A percentile compares a stretch with the other conserved stretches of the same genome.
phyloP scores from a whole-genome alignment of 192 early-diverging fungal species.

The Coemansia sp. region DNA sequence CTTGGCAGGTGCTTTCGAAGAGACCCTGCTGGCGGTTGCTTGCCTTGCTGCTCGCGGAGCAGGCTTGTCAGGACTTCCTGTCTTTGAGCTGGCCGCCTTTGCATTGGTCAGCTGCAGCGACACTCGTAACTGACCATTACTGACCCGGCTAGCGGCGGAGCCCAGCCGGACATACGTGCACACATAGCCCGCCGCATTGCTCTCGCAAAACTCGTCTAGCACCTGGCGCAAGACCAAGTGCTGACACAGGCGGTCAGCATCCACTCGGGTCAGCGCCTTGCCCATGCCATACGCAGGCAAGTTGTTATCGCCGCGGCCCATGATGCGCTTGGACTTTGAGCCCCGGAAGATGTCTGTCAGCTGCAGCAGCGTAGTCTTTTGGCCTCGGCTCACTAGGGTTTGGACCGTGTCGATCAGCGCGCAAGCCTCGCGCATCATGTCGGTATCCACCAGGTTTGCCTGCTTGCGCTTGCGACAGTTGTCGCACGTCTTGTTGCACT shows the following conservation, averaged over 20 bases:
- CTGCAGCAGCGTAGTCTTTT: constrained; percentile 70
- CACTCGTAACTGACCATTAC: constrained; percentile 55
- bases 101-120: constrained; percentile 44
- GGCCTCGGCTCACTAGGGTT: constrained; percentile 23
- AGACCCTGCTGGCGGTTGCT: neutral
- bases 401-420: constrained; percentile 60
- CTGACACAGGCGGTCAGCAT: constrained; percentile 75
- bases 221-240: constrained; percentile 65
- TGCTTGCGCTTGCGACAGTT: constrained; percentile 67
- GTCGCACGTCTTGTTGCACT: constrained; percentile 85
- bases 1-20: no score
- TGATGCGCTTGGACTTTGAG: constrained; percentile 59
- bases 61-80: constrained; percentile 1
- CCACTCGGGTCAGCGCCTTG: constrained; percentile 56
- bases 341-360: constrained; percentile 80
- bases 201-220: constrained; percentile 65
- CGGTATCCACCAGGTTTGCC: constrained; percentile 27
- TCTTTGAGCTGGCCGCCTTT: constrained; percentile 2
- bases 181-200: constrained; percentile 65
- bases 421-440: constrained; percentile 61
- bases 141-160: constrained; percentile 48
- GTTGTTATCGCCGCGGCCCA: constrained; percentile 55
- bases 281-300: constrained; percentile 63
- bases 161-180: constrained; percentile 63
- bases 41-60: constrained; percentile 1